Evolutionary conservation across 1,139 yeast species (phyloP).

Genomic region (Sugiyamaella neomexicana): DNA sequence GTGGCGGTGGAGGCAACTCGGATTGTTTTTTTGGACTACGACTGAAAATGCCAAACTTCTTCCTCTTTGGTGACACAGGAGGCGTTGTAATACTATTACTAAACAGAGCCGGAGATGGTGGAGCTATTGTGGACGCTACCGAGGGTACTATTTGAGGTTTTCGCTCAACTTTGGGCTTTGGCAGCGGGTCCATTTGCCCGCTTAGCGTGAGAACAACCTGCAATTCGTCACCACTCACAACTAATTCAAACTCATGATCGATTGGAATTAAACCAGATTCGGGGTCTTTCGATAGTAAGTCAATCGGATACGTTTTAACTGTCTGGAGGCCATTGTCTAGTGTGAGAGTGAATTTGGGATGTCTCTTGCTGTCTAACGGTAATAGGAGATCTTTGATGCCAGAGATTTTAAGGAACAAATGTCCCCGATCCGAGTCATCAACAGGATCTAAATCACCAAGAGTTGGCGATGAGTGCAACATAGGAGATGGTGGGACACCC

Average conservation of each 20-base stretch:
- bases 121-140: conserved; percentile 1
- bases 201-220: conserved; percentile 71
- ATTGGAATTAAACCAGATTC: conserved; percentile 38
- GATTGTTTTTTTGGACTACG: conserved; percentile 17
- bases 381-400: conserved; percentile 59
- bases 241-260: conserved; percentile 79
- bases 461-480: conserved; percentile 24
- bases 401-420: conserved; percentile 68
- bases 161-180: not conserved
- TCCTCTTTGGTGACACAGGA: conserved; percentile 27
- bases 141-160: not conserved
- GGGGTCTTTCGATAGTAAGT: conserved; percentile 43
- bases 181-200: conserved; percentile 35
- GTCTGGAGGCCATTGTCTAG: conserved; percentile 89
- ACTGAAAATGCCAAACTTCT: conserved; percentile 9
- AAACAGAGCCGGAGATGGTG: conserved; percentile 3
- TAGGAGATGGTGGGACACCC: conserved; percentile 23
- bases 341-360: conserved; percentile 59
- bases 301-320: conserved; percentile 67
- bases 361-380: conserved; percentile 46
- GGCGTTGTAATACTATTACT: not conserved
- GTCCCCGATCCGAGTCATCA: conserved; percentile 59
- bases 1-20: conserved; percentile 14
- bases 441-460: conserved; percentile 34
- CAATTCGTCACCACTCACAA: conserved; percentile 56